A percentile compares a stretch with the other conserved stretches of the same genome.
phyloP scores from a whole-genome alignment of 2,329 filamentous ascomycete genomes.

The Leptoxyphium fumago region DNA sequence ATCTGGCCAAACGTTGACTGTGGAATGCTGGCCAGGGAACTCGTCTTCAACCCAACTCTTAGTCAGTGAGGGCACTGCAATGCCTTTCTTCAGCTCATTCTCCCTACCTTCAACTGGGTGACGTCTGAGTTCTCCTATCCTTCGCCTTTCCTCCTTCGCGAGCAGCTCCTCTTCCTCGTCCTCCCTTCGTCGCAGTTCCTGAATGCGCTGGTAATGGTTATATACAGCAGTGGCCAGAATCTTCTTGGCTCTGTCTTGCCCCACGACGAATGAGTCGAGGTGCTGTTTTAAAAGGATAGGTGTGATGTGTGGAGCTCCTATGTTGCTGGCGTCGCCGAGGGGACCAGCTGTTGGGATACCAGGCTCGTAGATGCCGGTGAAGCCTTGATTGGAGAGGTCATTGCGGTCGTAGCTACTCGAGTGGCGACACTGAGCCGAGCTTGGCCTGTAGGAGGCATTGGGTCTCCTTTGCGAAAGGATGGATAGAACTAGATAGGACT shows the following conservation, averaged over 20 bases:
- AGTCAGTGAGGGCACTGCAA: constrained; percentile 20
- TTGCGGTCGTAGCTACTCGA: constrained; percentile 39
- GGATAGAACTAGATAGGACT: constrained; percentile 26
- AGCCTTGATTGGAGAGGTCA: constrained; percentile 49
- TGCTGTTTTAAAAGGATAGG: constrained; percentile 65
- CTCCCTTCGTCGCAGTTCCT: constrained; percentile 58
- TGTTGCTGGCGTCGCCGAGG: constrained; percentile 42
- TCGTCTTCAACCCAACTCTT: constrained; percentile 35
- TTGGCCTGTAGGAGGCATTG: constrained; percentile 5
- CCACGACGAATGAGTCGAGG: constrained; percentile 90
- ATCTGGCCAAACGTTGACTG: constrained; percentile 25
- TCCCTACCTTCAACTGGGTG: constrained; percentile 64
- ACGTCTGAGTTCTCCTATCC: constrained; percentile 38
- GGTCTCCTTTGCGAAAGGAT: constrained; percentile 19
- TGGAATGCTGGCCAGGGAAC: constrained; percentile 45
- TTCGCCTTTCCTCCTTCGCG: constrained; percentile 55
- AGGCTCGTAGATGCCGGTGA: constrained; percentile 48
- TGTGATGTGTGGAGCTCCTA: constrained; percentile 44
- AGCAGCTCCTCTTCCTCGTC: constrained; percentile 64
- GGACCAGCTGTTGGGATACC: constrained; percentile 47
- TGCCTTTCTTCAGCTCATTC: constrained; percentile 17
- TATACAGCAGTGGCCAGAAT: constrained; percentile 85
- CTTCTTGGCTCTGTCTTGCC: constrained; percentile 88
- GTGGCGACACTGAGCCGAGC: constrained; percentile 14
- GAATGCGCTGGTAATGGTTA: constrained; percentile 86